Base-by-base conservation (phyloP, 805 yeast species). In the Pichia rugopelliculosa region DNA sequence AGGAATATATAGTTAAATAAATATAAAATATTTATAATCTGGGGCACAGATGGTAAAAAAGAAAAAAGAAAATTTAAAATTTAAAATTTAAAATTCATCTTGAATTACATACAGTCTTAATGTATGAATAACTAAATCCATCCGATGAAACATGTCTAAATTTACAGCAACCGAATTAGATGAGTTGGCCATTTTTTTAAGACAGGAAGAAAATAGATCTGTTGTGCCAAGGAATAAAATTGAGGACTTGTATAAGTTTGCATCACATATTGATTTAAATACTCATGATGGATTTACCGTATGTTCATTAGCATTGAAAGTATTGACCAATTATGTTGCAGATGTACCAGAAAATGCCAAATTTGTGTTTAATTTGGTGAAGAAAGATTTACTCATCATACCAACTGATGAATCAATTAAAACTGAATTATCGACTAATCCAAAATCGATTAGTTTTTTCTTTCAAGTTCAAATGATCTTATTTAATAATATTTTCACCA, bases 241-340 rank as follows among this genome's bases (percentile, higher is more conserved):
- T 9, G 20, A 38, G 4, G 22, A 37, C 3, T 41, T 52, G 6
- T 39, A n/a, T 20, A 4, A 26, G 36, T 18, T 36, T 13, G 17
- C 15, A 15, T 9, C 15, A 13, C 15, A 6, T n/a, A n/a, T 30
- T n/a, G 24, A 12, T n/a, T 4, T 20, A 13, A 37, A 12, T 5
- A 21, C 2, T 11, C 11, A 37, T 11, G 18, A 23, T 23, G 27
- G 23, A 15, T 20, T 18, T 10, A 23, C 24, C 9, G 6, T 38
- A 8, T 23, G 40, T 38, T 38, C 40, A 38, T 25, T 39, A 27
- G 33, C 40, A 13, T 17, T 36, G 4, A 51, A 53, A 47, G 47
- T 51, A 1, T 40, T 55, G 12, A 47, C 50, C 12, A 55, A 55
- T 36, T 55, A 49, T 46, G 52, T 55, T 23, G 45, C 58, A 3